Evolutionary conservation across 768 basidiomycete genomes (phyloP).

Genomic region (Agaricus bisporus): DNA sequence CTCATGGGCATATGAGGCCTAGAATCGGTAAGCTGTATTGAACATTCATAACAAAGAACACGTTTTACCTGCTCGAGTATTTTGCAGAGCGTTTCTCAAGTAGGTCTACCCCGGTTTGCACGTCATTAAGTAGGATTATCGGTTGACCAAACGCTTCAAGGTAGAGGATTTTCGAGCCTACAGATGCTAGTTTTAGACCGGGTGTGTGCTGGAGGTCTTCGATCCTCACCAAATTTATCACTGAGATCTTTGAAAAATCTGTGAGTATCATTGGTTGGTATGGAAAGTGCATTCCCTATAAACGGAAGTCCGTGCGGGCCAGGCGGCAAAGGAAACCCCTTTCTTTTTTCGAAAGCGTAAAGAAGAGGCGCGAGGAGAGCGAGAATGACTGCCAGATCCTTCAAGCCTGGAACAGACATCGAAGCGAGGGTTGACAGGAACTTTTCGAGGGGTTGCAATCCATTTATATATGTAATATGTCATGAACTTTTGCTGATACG

Average conservation of each 20-base stretch:
- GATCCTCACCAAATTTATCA: constrained; percentile 10
- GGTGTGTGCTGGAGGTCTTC: background rate
- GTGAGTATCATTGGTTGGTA: constrained; percentile 5
- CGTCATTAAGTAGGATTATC: constrained; percentile 12
- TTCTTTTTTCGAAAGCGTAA: background rate
- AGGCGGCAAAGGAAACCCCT: background rate
- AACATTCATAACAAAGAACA: too few species aligned
- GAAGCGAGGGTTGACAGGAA: background rate
- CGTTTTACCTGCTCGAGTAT: constrained; percentile 8
- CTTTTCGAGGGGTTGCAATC: too few species aligned
- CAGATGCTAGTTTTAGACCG: background rate
- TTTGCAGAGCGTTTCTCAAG: constrained; percentile 9
- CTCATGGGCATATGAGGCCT: constrained; percentile 3
- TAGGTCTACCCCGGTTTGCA: constrained; percentile 8
- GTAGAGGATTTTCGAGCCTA: constrained; percentile 6
- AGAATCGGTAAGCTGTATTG: background rate
- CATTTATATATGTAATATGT: too few species aligned
- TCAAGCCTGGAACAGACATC: background rate
- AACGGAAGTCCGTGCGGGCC: constrained; percentile 9
- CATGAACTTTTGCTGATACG: too few species aligned
- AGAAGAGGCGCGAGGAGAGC: background rate
- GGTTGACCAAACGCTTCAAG: constrained; percentile 12
- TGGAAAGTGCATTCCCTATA: constrained; percentile 11
- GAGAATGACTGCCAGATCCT: background rate
- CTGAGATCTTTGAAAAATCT: constrained; percentile 4